Conservation (phyloP, 495 filamentous ascomycete genomes). For the Letharia columbiana region DNA sequence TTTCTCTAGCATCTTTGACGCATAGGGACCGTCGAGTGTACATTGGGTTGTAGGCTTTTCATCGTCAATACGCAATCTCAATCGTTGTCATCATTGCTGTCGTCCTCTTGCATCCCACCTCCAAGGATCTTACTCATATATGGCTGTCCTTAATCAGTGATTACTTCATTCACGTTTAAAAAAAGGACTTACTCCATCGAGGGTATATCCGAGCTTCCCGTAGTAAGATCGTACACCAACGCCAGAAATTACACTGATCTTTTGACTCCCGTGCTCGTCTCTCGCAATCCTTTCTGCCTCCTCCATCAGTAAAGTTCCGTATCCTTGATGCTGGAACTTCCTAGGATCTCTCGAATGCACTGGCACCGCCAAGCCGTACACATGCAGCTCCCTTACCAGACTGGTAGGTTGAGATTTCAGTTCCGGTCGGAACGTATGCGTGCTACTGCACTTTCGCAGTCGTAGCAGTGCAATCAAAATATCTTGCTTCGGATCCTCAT, state of each 20-base stretch:
- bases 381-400: slow-evolving; percentile 88
- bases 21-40: too few relatives aligned
- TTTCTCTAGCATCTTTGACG: slow-evolving; percentile 52
- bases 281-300: slow-evolving; percentile 92
- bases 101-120: too few relatives aligned
- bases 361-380: slow-evolving; percentile 92
- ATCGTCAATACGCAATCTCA: too few relatives aligned
- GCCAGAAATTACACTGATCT: slow-evolving; percentile 93
- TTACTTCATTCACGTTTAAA: background rate
- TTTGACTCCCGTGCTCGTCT: slow-evolving; percentile 83
- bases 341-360: slow-evolving; percentile 85
- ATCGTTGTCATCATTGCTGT: too few relatives aligned
- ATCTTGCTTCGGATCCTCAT: slow-evolving; percentile 97
- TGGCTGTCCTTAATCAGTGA: slow-evolving; percentile 29
- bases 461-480: slow-evolving; percentile 90
- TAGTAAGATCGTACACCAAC: slow-evolving; percentile 95
- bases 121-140: slow-evolving; percentile 45
- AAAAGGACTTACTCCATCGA: slow-evolving; percentile 53
- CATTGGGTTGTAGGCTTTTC: too few relatives aligned
- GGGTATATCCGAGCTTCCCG: slow-evolving; percentile 76
- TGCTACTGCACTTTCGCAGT: slow-evolving; percentile 78
- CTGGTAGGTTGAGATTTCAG: slow-evolving; percentile 79
- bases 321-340: slow-evolving; percentile 98
- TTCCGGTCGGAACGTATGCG: slow-evolving; percentile 85
- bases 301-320: slow-evolving; percentile 93